A percentile compares a stretch with the other conserved stretches of the same genome.
Evolutionary conservation across 164 flowering plant genomes (phyloP).

Genomic region (Macadamia integrifolia): DNA sequence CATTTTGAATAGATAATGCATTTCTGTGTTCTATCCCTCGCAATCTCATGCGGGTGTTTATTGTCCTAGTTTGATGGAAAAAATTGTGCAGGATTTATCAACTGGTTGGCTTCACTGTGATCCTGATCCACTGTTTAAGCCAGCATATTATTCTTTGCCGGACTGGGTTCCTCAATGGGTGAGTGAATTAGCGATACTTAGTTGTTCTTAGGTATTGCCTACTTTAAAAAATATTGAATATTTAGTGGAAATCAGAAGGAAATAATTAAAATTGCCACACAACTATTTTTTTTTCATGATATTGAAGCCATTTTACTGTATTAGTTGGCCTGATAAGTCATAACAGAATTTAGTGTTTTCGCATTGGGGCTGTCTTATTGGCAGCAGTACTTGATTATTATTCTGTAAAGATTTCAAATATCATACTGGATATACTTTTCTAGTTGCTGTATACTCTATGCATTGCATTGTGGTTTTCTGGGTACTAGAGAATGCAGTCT

Average conservation of each 20-base stretch:
- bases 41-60: not conserved
- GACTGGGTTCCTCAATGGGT: conserved; percentile 58
- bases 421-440: too few relatives aligned
- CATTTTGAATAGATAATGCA: conserved; percentile 1
- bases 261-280: not conserved
- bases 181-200: conserved; percentile 10
- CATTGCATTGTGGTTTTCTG: too few relatives aligned
- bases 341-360: too few relatives aligned
- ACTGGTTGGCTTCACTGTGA: conserved; percentile 98
- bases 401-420: too few relatives aligned
- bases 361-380: too few relatives aligned
- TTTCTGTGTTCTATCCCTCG: too few relatives aligned
- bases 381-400: too few relatives aligned
- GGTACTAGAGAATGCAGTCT: too few relatives aligned
- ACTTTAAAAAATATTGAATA: not conserved
- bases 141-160: conserved; percentile 49
- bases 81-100: conserved; percentile 66
- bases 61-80: conserved; percentile 3
- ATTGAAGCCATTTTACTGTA: too few relatives aligned
- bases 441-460: too few relatives aligned
- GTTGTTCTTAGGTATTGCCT: conserved; percentile 4
- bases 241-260: not conserved
- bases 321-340: too few relatives aligned
- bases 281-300: too few relatives aligned
- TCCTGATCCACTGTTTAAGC: conserved; percentile 84